Base-by-base conservation (phyloP, 306 rosid genomes). In the Lagenaria siceraria region DNA sequence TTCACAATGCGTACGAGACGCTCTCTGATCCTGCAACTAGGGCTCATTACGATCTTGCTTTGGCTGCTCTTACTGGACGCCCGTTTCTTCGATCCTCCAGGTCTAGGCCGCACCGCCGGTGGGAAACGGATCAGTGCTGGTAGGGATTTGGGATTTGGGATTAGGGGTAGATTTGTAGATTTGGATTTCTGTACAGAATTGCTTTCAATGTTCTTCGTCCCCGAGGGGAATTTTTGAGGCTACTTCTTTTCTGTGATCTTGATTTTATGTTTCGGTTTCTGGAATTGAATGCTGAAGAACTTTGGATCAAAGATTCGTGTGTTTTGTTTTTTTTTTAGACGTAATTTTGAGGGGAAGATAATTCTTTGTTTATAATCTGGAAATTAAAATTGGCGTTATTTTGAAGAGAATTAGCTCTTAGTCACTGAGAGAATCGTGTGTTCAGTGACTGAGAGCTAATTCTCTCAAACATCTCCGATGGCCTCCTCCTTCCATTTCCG, bases 61-160 rank as follows among this genome's bases (percentile, higher is more conserved):
- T 94, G 84, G 53, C 78, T 31, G 85, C 79, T 13, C 62, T 8
- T 13, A 78, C 40, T 5, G 77, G 82, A n/a, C 68, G 70, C 13
- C 59, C 72, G 7, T 18, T 18, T 43, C 52, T 46, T 24, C 55
- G 51, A 31, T 5, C 52, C 0, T 46, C 87, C 22, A 91, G 87
- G 77, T 89, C 80, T 59, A 80, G 82, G 79, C 6, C 84, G 81
- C 85, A 86, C 72, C 89, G 96, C 17, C 82, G 90, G 48, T 94
- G 98, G 98, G 97, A 94, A 77, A 94, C 97, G 27, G 97, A 94
- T 36, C 98, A 94, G 89, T 94, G 98, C 81, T 94, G 98, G 98
- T 94, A 94, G 88, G 27, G 35, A 25, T 0, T 68, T n/a, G n/a
- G n/a, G n/a, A n/a, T n/a, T 22, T 14, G 72, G 31, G 7, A 27